phyloP scores from a whole-genome alignment of 116 monocot genomes.

The Iris pallida region DNA sequence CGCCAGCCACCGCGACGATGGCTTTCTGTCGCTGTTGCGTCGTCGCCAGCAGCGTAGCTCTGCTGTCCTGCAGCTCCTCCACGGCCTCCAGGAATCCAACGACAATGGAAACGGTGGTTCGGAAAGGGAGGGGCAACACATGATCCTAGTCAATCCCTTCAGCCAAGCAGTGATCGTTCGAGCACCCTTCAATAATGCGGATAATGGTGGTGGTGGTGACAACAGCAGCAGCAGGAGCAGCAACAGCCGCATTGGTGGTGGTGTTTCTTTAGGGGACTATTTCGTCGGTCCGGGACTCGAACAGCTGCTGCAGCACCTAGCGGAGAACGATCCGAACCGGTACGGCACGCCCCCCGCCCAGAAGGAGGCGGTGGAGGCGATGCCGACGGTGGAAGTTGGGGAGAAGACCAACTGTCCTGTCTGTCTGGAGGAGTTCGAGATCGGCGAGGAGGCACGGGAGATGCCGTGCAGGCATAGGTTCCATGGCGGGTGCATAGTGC shows the following conservation, averaged over 20 bases:
- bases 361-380: conserved; percentile 42
- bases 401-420: conserved; percentile 40
- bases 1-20: conserved; percentile 9
- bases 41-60: conserved; percentile 19
- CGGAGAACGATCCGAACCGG: conserved; percentile 49
- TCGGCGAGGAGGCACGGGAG: conserved; percentile 38
- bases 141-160: conserved; percentile 48
- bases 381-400: conserved; percentile 34
- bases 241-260: conserved; percentile 3
- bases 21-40: conserved; percentile 16
- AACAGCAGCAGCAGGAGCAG: neutral
- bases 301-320: conserved; percentile 48
- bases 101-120: conserved; percentile 1
- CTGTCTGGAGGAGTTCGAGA: conserved; percentile 54
- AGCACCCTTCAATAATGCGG: conserved; percentile 27
- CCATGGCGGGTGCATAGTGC: conserved; percentile 48
- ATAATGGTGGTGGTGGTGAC: neutral
- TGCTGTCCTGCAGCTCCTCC: conserved; percentile 32
- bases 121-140: conserved; percentile 29
- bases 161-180: conserved; percentile 39
- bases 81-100: conserved; percentile 17
- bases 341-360: conserved; percentile 61
- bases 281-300: conserved; percentile 47
- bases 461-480: conserved; percentile 66
- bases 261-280: conserved; percentile 42